Percentiles rank a stretch among this genome's conserved stretches.
Conservation (phyloP, 2,329 filamentous ascomycete genomes). For the Cladosporium halotolerans region DNA sequence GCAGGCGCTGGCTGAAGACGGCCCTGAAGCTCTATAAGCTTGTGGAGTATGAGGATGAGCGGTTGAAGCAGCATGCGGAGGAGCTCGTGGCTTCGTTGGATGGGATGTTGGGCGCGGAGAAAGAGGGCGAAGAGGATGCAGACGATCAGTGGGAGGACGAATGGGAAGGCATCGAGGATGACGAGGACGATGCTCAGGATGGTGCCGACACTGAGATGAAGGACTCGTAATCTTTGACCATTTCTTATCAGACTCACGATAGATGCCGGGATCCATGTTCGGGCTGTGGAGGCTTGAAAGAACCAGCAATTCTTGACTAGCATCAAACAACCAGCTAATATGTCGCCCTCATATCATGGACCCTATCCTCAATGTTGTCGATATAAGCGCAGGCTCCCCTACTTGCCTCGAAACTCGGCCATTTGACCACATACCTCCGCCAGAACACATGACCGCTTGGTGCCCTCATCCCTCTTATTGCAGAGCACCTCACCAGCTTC, state of each 20-base stretch:
- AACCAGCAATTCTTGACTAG: neutral
- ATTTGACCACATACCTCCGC: conserved; percentile 5
- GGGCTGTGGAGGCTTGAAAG: no score
- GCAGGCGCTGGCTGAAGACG: conserved; percentile 75
- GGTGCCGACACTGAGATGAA: conserved; percentile 29
- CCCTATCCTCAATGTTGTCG: neutral
- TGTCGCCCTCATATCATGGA: no score
- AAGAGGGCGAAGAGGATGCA: conserved; percentile 37
- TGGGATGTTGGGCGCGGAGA: conserved; percentile 38
- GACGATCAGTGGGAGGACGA: conserved; percentile 33
- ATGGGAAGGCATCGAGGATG: conserved; percentile 30
- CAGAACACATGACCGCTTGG: neutral
- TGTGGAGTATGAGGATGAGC: conserved; percentile 80
- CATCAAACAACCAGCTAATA: no score
- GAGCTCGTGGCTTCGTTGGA: conserved; percentile 57
- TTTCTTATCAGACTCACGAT: neutral
- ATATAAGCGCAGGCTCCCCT: neutral
- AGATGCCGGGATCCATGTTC: neutral
- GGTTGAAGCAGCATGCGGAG: conserved; percentile 65
- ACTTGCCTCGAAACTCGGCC: neutral
- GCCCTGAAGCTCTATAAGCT: conserved; percentile 71
- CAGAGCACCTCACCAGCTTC: neutral
- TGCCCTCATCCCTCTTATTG: neutral
- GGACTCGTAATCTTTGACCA: conserved; percentile 20
- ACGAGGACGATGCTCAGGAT: conserved; percentile 29